These are phyloP conservation scores for Xylona heveae DNA, from an alignment of 495 filamentous ascomycete genomes.

Conservation along the genomic window DNA sequence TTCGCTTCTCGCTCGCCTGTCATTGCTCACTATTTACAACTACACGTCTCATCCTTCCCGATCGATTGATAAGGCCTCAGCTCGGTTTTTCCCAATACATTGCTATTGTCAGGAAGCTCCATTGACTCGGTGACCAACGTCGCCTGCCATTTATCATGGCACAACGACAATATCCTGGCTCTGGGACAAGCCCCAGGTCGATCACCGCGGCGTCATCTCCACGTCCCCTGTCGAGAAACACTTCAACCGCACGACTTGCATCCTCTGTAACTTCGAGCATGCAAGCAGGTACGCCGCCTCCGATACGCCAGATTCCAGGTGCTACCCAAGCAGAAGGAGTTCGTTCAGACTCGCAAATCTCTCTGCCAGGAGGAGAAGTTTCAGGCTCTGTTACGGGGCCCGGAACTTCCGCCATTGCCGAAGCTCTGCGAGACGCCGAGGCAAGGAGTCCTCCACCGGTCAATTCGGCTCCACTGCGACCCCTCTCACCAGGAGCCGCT, in stretches of 20 bases:
- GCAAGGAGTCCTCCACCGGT: conserved; percentile 8
- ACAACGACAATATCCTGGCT: conserved; percentile 2
- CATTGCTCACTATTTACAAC: no score
- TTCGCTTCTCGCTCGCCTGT: no score
- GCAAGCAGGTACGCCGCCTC: conserved; percentile 23
- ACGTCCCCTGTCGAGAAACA: conserved; percentile 30
- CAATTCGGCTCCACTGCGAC: conserved; percentile 27
- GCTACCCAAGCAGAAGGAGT: conserved; percentile 15
- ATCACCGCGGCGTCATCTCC: conserved; percentile 24
- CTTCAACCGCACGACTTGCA: conserved; percentile 50
- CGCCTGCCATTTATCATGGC: no score
- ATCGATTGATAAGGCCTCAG: no score
- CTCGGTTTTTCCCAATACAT: no score
- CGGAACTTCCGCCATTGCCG: conserved; percentile 55
- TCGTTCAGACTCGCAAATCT: conserved; percentile 18
- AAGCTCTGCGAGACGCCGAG: conserved; percentile 41
- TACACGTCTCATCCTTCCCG: no score
- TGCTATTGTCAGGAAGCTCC: no score
- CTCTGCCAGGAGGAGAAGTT: conserved; percentile 30
- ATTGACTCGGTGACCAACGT: no score
- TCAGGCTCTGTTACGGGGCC: conserved; percentile 33
- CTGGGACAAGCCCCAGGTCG: conserved; percentile 10
- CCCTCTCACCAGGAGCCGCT: conserved; percentile 30
- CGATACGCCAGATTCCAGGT: conserved; percentile 19
- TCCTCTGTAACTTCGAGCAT: conserved; percentile 40